Conservation (phyloP, 2,329 filamentous ascomycete species). For the Pezicula carpinea region DNA sequence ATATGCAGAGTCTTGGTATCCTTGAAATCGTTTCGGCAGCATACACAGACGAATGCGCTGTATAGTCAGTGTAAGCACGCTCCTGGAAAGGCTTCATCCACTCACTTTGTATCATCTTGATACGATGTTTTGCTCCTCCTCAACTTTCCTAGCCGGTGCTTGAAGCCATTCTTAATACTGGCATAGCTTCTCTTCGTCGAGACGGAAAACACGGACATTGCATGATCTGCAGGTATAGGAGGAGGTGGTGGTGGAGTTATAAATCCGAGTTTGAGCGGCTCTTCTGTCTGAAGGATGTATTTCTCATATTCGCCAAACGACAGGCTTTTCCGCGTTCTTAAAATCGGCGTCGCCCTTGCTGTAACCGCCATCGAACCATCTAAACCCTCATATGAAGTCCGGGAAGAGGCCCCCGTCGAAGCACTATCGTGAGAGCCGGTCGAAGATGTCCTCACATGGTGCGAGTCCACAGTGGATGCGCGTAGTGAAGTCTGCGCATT, state of each 20-base stretch:
- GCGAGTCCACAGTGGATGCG: slow-evolving; percentile 19
- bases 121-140: slow-evolving; percentile 12
- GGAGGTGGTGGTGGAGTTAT: slow-evolving; percentile 1
- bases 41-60: slow-evolving; percentile 36
- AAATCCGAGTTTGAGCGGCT: slow-evolving; percentile 8
- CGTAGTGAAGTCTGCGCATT: slow-evolving; percentile 15
- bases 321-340: slow-evolving; percentile 15
- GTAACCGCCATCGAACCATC: slow-evolving; percentile 5
- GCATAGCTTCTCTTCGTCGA: slow-evolving; percentile 22
- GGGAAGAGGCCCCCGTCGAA: slow-evolving; percentile 25
- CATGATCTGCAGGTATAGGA: slow-evolving; percentile 15
- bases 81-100: background rate
- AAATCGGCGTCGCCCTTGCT: slow-evolving; percentile 10
- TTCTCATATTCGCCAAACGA: slow-evolving; percentile 28
- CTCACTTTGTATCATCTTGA: slow-evolving; percentile 22
- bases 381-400: slow-evolving; percentile 18
- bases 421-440: slow-evolving; percentile 20
- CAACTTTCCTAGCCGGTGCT: slow-evolving; percentile 14
- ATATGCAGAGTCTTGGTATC: slow-evolving; percentile 39
- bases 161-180: slow-evolving; percentile 24
- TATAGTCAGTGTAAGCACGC: slow-evolving; percentile 35
- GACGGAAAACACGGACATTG: slow-evolving; percentile 25
- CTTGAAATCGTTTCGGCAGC: slow-evolving; percentile 50
- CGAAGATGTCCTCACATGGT: slow-evolving; percentile 22
- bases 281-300: slow-evolving; percentile 20